phyloP scores from a whole-genome alignment of 2,329 filamentous ascomycete species.

The Thermothelomyces thermophilus region DNA sequence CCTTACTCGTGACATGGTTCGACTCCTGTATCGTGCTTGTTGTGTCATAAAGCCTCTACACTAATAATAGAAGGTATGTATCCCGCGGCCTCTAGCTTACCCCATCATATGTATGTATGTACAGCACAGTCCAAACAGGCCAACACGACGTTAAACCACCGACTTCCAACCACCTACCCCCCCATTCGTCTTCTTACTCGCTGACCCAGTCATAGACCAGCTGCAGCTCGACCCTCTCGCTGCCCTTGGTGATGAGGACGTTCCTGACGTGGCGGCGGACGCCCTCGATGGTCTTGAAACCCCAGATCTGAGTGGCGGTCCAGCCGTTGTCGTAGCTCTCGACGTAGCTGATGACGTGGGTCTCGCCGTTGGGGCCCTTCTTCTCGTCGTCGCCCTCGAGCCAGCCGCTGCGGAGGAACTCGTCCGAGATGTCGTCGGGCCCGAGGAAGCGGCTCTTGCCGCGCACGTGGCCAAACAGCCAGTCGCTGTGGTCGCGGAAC shows the following conservation, averaged over 20 bases:
- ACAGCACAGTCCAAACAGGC: too few species aligned
- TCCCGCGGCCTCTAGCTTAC: too few species aligned
- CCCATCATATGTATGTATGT: too few species aligned
- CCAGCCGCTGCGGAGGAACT: constrained; percentile 53
- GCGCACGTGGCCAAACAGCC: constrained; percentile 67
- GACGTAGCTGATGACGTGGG: constrained; percentile 60
- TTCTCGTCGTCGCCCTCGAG: constrained; percentile 46
- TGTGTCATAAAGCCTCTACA: too few species aligned
- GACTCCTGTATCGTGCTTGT: too few species aligned
- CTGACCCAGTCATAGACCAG: constrained; percentile 49
- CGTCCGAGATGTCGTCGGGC: constrained; percentile 46
- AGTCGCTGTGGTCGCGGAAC: constrained; percentile 62
- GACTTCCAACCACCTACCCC: too few species aligned
- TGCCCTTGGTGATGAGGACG: constrained; percentile 46
- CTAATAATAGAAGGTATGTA: too few species aligned
- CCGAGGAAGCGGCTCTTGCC: constrained; percentile 51
- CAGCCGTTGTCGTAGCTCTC: constrained; percentile 47
- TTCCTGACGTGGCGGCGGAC: constrained; percentile 48
- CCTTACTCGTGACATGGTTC: too few species aligned
- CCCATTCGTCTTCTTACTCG: constrained; percentile 2
- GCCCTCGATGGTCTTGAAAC: constrained; percentile 49
- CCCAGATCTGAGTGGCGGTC: constrained; percentile 54
- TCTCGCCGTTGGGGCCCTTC: constrained; percentile 49
- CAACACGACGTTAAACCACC: too few species aligned
- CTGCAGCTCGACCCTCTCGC: constrained; percentile 42